These are phyloP conservation scores for Trypanosomatidae sp. DNA, from an alignment of 208 protist genomes.

Conservation along the genomic window DNA sequence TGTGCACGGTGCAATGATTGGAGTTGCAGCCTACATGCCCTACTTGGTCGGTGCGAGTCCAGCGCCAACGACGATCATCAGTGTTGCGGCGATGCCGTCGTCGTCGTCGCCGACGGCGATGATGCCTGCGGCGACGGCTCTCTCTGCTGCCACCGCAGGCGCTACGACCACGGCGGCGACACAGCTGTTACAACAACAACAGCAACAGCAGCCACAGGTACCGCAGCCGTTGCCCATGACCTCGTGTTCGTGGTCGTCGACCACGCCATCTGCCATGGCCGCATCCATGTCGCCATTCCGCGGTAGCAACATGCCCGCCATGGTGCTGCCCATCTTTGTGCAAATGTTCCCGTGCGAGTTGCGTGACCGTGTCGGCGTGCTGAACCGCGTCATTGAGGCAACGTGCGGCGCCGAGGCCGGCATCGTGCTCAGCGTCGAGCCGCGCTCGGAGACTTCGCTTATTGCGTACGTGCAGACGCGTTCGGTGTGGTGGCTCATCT, in stretches of 20 bases:
- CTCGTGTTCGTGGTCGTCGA: not conserved
- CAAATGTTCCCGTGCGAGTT: constrained; percentile 79
- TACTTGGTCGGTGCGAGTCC: too few species aligned
- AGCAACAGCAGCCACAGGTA: not conserved
- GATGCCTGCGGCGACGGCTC: too few species aligned
- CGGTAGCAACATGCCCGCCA: too few species aligned
- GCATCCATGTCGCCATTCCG: not conserved
- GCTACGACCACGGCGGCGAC: too few species aligned
- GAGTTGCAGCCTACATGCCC: too few species aligned
- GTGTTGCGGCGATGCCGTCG: too few species aligned
- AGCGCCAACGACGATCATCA: too few species aligned
- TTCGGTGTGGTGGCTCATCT: constrained; percentile 32
- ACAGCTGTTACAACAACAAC: constrained; percentile 4
- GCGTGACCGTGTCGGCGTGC: constrained; percentile 25
- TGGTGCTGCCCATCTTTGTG: constrained; percentile 36
- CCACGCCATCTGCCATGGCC: not conserved
- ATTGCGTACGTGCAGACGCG: constrained; percentile 38
- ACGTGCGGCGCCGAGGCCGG: constrained; percentile 14
- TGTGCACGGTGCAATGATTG: too few species aligned
- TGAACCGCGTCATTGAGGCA: constrained; percentile 55
- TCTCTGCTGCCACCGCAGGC: too few species aligned
- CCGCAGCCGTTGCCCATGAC: not conserved
- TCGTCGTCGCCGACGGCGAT: too few species aligned
- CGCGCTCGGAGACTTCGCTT: constrained; percentile 63
- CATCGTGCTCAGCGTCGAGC: constrained; percentile 34